Evolutionary conservation across 139 green algal genomes (phyloP), one percentile per base, ranked within the genome.

Genomic region (Coccomyxa sp.): DNA sequence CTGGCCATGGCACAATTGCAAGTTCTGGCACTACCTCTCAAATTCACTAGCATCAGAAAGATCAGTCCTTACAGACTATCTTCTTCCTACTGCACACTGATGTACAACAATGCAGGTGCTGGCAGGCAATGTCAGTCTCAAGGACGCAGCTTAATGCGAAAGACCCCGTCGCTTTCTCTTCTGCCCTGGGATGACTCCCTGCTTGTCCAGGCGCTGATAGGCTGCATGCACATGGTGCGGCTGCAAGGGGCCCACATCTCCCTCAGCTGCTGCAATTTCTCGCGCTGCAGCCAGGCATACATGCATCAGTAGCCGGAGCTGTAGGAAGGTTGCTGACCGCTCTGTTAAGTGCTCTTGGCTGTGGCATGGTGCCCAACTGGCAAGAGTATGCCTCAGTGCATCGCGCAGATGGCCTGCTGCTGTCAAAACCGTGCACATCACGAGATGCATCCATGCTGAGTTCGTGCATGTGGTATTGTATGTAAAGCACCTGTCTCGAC

Each of bases 221-320:
- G 90, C 91, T 4, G 70, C 76, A 0, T 83, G 85, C 0, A 95
- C 80, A 68, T 95, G 90, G 0, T 77, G 54, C 3, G 91, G 90
- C 73, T 88, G 82, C 82, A 95, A 80, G 10, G 91, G 85, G 0
- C 88, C 91, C 0, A 36, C 71, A 40, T 94, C 82, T 6, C 84
- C 88, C 33, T 88, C 78, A 41, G 84, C 70, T 6, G 79, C 78
- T 0, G 89, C 91, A 22, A 91, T 78, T n/a, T 81, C 58, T 0
- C 86, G 83, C 0, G 89, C 91, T 91, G 89, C 78, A 84, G 33
- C 14, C 22, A 74, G 14, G 44, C 44, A 58, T 14, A 27, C 12
- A 27, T 10, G 10, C 44, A 58, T 14, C 44, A 58, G 44, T 27
- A 58, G 10, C 14, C 12, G 10, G 14, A 58, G 10, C 14, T 58